Evolutionary conservation across 371 early-diverging fungal genomes (phyloP), one percentile per base, ranked within the genome.

Genomic region (Gilbertella persicaria): DNA sequence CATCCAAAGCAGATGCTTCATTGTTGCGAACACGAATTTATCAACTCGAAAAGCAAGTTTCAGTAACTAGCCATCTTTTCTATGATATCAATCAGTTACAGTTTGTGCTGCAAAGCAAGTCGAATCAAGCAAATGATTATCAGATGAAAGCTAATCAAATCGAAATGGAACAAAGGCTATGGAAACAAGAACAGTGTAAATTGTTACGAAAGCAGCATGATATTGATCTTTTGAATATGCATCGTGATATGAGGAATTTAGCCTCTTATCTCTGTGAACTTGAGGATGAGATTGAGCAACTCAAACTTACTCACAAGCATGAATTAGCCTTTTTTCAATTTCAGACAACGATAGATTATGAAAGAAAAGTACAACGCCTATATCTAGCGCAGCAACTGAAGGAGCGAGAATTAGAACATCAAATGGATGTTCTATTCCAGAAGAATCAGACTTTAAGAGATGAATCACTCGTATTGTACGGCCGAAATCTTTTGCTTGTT

Each of bases 191-290:
- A 1, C 24, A 37, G 2, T 13, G 10, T 4, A 46, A 41, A 6
- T 39, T 26, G 23, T 55, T 50, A 13, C 55, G 51, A 28, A 53
- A 60, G 21, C 41, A 50, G 17, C 38, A 36, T 23, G 64, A 59
- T 16, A 38, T 53, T 4, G 49, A 47, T 29, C 10, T 44, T 4
- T 20, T 66, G 5, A 42, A 47, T 20, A 23, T 51, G 2, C 33
- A 62, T 33, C 46, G 63, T 17, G 62, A 66, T 42, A 44, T 50
- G 4, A 23, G 62, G 45, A 25, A 45, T 2, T 24, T 66, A 12
- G 46, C 62, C 0, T 26, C 52, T 17, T 44, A 44, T 37, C 20
- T 66, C 5, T 46, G 30, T 21, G 66, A 66, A 24, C 25, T 66
- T 1, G 59, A 66, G 36, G 38, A 49, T 13, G 67, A 66, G 35